These are phyloP conservation scores for Ganoderma boninense DNA, from an alignment of 1,284 basidiomycete species.

Conservation along the genomic window DNA sequence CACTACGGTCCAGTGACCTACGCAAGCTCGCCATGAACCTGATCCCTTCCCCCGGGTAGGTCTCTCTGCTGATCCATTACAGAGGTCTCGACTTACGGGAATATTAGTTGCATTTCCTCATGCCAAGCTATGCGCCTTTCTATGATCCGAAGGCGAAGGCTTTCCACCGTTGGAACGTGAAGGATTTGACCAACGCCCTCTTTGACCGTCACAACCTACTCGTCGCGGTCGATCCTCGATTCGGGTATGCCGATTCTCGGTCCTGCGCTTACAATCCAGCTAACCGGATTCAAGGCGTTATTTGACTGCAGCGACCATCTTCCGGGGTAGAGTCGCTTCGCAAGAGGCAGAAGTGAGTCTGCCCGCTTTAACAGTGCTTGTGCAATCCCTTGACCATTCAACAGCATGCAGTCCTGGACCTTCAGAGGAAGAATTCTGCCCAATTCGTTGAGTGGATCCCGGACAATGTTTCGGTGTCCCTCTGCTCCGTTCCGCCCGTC, in stretches of 20 bases:
- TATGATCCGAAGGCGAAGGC: constrained; percentile 67
- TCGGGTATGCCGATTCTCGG: constrained; percentile 59
- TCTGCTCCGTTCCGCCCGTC: constrained; percentile 86
- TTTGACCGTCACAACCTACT: constrained; percentile 85
- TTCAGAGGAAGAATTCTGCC: constrained; percentile 77
- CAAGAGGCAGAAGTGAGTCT: constrained; percentile 67
- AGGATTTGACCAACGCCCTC: constrained; percentile 75
- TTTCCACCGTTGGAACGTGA: constrained; percentile 69
- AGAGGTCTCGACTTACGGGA: not conserved
- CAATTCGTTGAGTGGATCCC: constrained; percentile 92
- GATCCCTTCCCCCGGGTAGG: constrained; percentile 90
- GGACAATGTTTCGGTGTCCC: constrained; percentile 82
- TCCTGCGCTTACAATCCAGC: no score
- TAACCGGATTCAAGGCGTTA: constrained; percentile 63
- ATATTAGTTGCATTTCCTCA: constrained; percentile 85
- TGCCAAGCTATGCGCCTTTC: constrained; percentile 89
- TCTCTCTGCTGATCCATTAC: constrained; percentile 13
- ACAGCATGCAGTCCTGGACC: constrained; percentile 56
- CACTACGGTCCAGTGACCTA: constrained; percentile 70
- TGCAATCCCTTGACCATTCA: not conserved
- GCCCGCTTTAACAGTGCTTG: not conserved
- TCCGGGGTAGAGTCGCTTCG: constrained; percentile 84
- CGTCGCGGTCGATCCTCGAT: constrained; percentile 86
- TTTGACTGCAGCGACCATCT: constrained; percentile 88
- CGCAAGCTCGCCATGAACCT: constrained; percentile 95